A percentile compares a stretch with the other conserved stretches of the same genome.
These are phyloP conservation scores for Candida pseudoglaebosa DNA, from an alignment of 805 yeast genomes.

Conservation along the genomic window DNA sequence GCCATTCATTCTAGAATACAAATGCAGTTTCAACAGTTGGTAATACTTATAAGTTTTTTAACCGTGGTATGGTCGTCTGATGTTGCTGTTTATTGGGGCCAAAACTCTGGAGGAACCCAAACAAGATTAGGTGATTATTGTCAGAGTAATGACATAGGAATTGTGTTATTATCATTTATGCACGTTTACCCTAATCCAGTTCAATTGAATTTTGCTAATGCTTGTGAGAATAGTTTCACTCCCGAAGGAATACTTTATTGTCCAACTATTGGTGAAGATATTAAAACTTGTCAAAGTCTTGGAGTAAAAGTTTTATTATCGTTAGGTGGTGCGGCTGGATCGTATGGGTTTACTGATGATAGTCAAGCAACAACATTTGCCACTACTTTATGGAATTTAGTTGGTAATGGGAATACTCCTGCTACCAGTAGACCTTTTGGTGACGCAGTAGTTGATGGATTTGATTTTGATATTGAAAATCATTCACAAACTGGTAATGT, in stretches of 20 bases:
- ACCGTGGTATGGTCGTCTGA: constrained; percentile 8
- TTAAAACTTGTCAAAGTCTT: constrained; percentile 66
- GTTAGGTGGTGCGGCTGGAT: constrained; percentile 49
- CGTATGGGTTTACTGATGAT: constrained; percentile 39
- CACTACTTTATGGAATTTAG: constrained; percentile 34
- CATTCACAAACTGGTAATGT: constrained; percentile 61
- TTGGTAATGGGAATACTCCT: constrained; percentile 30
- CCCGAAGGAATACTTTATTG: constrained; percentile 42
- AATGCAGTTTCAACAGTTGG: neutral
- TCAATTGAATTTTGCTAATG: constrained; percentile 46
- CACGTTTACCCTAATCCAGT: constrained; percentile 46
- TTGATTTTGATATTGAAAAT: constrained; percentile 71
- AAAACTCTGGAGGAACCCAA: constrained; percentile 30
- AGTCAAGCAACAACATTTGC: constrained; percentile 55
- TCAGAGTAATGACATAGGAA: constrained; percentile 63
- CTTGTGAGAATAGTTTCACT: constrained; percentile 35
- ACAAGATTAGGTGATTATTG: constrained; percentile 51
- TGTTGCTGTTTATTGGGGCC: constrained; percentile 29
- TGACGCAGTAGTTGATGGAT: constrained; percentile 76
- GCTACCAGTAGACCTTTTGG: constrained; percentile 54
- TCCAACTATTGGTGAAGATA: constrained; percentile 51
- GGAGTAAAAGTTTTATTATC: constrained; percentile 80
- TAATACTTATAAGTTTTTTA: constrained; percentile 4
- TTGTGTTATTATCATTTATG: constrained; percentile 68
- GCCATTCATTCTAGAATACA: too few species aligned